phyloP scores from a whole-genome alignment of 495 filamentous ascomycete genomes.

The Hypomontagnella submonticulosa region DNA sequence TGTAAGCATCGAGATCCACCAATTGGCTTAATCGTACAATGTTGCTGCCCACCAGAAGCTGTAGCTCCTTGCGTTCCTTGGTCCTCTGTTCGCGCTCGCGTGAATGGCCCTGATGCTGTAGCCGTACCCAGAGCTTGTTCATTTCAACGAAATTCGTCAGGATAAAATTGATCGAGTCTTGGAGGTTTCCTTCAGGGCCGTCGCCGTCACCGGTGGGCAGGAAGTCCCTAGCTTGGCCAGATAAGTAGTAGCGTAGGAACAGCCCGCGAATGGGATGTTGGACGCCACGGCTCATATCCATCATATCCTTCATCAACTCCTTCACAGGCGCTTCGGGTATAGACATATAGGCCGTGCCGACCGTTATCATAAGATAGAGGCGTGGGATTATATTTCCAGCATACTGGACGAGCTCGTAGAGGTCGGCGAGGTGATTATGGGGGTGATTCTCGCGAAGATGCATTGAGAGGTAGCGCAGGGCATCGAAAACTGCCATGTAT shows the following conservation, averaged over 20 bases:
- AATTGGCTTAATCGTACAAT: conserved; percentile 94
- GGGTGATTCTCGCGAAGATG: conserved; percentile 98
- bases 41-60: conserved; percentile 95
- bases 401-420: conserved; percentile 99
- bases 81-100: conserved; percentile 91
- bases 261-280: conserved; percentile 95
- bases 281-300: conserved; percentile 99
- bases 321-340: conserved; percentile 98
- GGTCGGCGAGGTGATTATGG: conserved; percentile 95
- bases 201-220: conserved; percentile 84
- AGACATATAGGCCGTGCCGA: conserved; percentile 98
- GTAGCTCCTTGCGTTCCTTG: conserved; percentile 93
- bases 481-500: conserved; percentile 99
- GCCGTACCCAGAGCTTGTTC: conserved; percentile 98
- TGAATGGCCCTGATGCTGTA: conserved; percentile 97
- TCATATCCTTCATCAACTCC: conserved; percentile 99
- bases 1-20: conserved; percentile 93
- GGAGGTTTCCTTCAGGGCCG: conserved; percentile 95
- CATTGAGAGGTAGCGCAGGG: conserved; percentile 92
- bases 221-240: conserved; percentile 90
- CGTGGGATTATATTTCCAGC: conserved; percentile 97
- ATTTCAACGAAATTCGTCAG: conserved; percentile 99
- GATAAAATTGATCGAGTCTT: conserved; percentile 96
- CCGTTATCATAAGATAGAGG: conserved; percentile 98
- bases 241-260: conserved; percentile 95